Conservation (phyloP, 306 rosid species). For the Mimosa bimucronata region DNA sequence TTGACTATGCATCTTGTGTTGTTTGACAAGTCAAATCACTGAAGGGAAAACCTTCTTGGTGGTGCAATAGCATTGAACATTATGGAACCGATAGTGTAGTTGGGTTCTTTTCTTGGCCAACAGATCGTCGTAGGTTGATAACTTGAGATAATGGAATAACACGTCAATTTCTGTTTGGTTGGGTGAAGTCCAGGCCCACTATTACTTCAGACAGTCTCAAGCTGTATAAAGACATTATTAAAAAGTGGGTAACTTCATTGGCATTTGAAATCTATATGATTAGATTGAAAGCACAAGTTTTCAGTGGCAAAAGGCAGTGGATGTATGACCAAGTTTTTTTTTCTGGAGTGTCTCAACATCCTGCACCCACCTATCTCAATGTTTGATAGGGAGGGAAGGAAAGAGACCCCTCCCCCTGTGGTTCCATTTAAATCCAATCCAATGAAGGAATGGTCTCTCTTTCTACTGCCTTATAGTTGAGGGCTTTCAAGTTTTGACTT, state of each 20-base stretch:
- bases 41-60: conserved; percentile 15
- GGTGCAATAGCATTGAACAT: conserved; percentile 3
- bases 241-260: neutral
- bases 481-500: conserved; percentile 13
- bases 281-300: conserved; percentile 28
- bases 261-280: conserved; percentile 7
- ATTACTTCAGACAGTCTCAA: conserved; percentile 8
- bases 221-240: conserved; percentile 8
- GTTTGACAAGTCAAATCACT: conserved; percentile 26
- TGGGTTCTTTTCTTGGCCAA: neutral
- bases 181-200: conserved; percentile 15
- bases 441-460: conserved; percentile 1
- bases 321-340: conserved; percentile 24
- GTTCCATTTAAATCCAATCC: conserved; percentile 15
- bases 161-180: conserved; percentile 19
- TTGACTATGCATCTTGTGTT: conserved; percentile 16
- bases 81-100: conserved; percentile 8
- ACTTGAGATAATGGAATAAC: conserved; percentile 29
- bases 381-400: conserved; percentile 22
- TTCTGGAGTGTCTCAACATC: conserved; percentile 12
- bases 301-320: conserved; percentile 5
- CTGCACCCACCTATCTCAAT: conserved; percentile 7
- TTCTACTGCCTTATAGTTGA: neutral
- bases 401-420: conserved; percentile 13
- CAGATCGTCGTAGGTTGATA: neutral